These are phyloP conservation scores for Komagataella kurtzmanii DNA, from an alignment of 805 yeast genomes.

Conservation along the genomic window DNA sequence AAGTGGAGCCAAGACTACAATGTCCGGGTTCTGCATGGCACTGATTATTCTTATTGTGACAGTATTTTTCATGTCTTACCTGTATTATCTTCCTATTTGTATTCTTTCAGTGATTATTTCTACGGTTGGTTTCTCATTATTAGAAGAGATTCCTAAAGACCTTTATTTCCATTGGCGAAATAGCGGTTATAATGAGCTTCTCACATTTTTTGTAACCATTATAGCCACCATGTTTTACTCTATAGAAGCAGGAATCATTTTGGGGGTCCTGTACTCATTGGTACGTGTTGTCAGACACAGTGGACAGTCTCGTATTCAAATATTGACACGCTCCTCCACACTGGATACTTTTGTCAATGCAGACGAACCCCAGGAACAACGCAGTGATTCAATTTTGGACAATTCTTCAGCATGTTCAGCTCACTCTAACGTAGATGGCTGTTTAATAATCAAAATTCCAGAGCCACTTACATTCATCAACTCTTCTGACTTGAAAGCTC, in stretches of 20 bases:
- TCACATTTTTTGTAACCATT: conserved; percentile 54
- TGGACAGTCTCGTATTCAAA: conserved; percentile 73
- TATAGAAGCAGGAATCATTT: conserved; percentile 77
- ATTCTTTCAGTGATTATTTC: conserved; percentile 71
- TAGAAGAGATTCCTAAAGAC: conserved; percentile 81
- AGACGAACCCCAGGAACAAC: conserved; percentile 23
- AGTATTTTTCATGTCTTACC: conserved; percentile 39
- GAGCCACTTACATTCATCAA: conserved; percentile 87
- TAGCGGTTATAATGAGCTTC: conserved; percentile 64
- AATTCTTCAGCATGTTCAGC: not conserved
- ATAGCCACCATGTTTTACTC: conserved; percentile 56
- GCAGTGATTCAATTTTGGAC: not conserved
- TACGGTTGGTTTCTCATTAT: conserved; percentile 58
- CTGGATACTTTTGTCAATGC: conserved; percentile 57
- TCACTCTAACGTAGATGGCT: conserved; percentile 40
- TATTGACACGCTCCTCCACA: conserved; percentile 55
- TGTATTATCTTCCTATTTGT: conserved; percentile 69
- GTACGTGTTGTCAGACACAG: conserved; percentile 71
- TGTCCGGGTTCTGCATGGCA: conserved; percentile 78
- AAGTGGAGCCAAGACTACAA: conserved; percentile 77
- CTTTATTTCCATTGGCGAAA: conserved; percentile 59
- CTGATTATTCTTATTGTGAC: conserved; percentile 56
- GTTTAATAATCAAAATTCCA: conserved; percentile 67
- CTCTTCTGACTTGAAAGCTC: conserved; percentile 56
- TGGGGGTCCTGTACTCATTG: conserved; percentile 76